phyloP scores from a whole-genome alignment of 441 rosid species.

The Pelargonium cotyledonis region DNA sequence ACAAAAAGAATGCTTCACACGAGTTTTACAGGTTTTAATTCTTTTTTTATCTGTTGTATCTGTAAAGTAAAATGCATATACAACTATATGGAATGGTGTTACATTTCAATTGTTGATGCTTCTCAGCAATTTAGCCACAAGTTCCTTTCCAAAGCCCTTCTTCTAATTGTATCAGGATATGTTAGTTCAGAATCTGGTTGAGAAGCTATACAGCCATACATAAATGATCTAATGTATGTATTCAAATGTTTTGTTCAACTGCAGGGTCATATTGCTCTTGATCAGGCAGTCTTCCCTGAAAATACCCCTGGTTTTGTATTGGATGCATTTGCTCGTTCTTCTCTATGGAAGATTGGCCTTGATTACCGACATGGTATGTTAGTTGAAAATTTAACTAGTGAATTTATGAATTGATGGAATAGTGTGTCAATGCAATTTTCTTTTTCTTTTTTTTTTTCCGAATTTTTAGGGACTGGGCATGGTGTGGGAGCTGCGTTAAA shows the following conservation, averaged over 20 bases:
- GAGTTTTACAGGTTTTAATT: constrained; percentile 67
- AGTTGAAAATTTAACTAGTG: neutral
- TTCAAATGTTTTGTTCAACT: constrained; percentile 14
- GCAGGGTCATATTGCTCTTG: constrained; percentile 99
- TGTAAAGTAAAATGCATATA: neutral
- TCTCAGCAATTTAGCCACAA: neutral
- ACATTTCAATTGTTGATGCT: neutral
- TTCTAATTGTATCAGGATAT: neutral
- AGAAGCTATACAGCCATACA: neutral
- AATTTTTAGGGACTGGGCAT: constrained; percentile 77
- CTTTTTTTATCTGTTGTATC: constrained; percentile 8
- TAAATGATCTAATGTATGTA: neutral
- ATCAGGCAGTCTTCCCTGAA: constrained; percentile 87
- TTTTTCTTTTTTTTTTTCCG: constrained; percentile 18
- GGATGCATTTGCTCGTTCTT: constrained; percentile 88
- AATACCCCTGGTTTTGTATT: constrained; percentile 88
- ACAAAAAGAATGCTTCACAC: constrained; percentile 88
- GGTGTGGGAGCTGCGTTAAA: constrained; percentile 96
- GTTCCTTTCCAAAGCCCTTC: neutral
- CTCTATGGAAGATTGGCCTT: constrained; percentile 93
- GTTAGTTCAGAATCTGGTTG: neutral
- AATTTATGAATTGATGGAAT: neutral
- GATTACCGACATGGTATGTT: constrained; percentile 89
- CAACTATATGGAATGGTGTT: neutral
- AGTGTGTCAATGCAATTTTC: neutral